phyloP scores from a whole-genome alignment of 768 basidiomycete genomes.

The Hortiboletus campestris region DNA sequence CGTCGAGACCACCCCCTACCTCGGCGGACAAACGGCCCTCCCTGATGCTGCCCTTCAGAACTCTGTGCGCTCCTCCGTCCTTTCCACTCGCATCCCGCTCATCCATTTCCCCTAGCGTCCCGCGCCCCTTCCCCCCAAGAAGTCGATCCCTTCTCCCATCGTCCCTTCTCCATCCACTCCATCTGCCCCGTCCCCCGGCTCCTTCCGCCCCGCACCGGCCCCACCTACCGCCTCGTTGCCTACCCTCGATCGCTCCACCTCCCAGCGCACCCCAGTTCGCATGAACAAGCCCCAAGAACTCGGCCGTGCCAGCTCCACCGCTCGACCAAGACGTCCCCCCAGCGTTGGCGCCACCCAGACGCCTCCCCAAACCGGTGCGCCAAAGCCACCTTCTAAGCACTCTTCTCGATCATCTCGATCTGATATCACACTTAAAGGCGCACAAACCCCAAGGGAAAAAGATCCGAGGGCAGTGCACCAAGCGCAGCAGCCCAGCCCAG shows the following conservation, averaged over 20 bases:
- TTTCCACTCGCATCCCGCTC: background rate
- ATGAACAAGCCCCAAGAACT: slow-evolving; percentile 44
- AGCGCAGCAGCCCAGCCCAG: slow-evolving; percentile 55
- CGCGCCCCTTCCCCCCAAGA: slow-evolving; percentile 44
- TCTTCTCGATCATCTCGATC: slow-evolving; percentile 60
- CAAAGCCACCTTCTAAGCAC: slow-evolving; percentile 41
- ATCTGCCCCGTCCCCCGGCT: slow-evolving; percentile 39
- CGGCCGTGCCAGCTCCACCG: slow-evolving; percentile 68
- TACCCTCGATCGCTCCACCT: slow-evolving; percentile 82
- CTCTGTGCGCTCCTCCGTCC: slow-evolving; percentile 43
- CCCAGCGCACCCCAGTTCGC: slow-evolving; percentile 71
- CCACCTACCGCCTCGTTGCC: slow-evolving; percentile 64
- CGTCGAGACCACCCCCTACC: slow-evolving; percentile 35
- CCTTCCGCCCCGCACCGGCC: slow-evolving; percentile 74
- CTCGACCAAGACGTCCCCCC: slow-evolving; percentile 59
- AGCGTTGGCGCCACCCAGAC: slow-evolving; percentile 31
- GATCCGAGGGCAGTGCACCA: slow-evolving; percentile 37
- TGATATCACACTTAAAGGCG: slow-evolving; percentile 52
- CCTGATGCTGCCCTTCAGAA: slow-evolving; percentile 45
- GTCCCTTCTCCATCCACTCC: slow-evolving; percentile 30
- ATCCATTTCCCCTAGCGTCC: slow-evolving; percentile 31
- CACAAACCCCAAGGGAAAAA: slow-evolving; percentile 33
- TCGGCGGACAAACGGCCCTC: slow-evolving; percentile 26
- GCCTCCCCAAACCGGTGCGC: slow-evolving; percentile 32
- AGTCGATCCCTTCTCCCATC: slow-evolving; percentile 27